A percentile compares a stretch with the other conserved stretches of the same genome.
These are phyloP conservation scores for Trichoderma cornu-damae DNA, from an alignment of 2,329 filamentous ascomycete genomes.

Conservation along the genomic window DNA sequence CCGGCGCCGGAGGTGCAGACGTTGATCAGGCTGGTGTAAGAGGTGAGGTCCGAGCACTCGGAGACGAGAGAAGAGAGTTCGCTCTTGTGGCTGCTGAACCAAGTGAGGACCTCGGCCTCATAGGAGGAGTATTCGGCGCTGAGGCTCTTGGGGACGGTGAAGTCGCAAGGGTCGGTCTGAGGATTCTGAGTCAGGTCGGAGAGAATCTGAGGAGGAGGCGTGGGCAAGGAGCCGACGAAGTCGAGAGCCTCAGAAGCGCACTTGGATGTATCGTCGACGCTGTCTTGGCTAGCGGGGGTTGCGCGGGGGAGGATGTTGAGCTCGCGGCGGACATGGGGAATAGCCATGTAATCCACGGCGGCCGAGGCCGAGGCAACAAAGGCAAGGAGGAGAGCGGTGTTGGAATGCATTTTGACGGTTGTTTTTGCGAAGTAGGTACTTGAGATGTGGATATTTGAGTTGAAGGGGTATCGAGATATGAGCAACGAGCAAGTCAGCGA, in stretches of 20 bases:
- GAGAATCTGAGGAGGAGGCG: constrained; percentile 30
- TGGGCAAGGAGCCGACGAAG: constrained; percentile 28
- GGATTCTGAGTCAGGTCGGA: constrained; percentile 25
- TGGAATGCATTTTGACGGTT: constrained; percentile 26
- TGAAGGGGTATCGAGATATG: neutral
- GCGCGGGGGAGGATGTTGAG: constrained; percentile 25
- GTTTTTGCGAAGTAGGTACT: neutral
- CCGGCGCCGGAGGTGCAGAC: constrained; percentile 23
- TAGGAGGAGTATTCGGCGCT: constrained; percentile 31
- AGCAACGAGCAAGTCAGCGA: neutral
- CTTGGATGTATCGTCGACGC: neutral
- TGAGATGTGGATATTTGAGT: neutral
- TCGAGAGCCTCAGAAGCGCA: constrained; percentile 26
- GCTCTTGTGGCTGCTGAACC: constrained; percentile 29
- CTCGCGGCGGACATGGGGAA: constrained; percentile 27
- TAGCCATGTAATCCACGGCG: constrained; percentile 28
- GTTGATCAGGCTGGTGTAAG: constrained; percentile 22
- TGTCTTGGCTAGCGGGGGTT: constrained; percentile 19
- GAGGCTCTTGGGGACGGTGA: constrained; percentile 31
- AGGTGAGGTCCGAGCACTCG: constrained; percentile 27
- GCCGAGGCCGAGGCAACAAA: constrained; percentile 27
- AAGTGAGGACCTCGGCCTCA: constrained; percentile 28
- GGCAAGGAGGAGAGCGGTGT: constrained; percentile 25
- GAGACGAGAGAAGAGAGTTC: constrained; percentile 26
- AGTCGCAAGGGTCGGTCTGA: constrained; percentile 31